phyloP scores from a whole-genome alignment of 306 rosid genomes.

The Rubus parviflorus region DNA sequence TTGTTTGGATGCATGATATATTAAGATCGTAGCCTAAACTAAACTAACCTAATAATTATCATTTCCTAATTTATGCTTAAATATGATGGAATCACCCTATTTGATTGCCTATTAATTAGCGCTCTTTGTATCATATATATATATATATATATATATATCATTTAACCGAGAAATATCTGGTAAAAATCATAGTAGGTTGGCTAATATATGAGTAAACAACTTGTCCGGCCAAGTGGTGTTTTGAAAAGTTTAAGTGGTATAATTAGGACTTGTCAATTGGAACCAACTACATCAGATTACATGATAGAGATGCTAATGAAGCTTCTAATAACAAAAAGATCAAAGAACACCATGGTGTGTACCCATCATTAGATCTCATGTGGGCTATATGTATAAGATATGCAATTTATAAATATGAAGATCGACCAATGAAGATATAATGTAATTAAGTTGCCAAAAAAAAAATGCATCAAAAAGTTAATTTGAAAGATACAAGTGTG shows the following conservation, averaged over 20 bases:
- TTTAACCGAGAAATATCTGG: constrained; percentile 29
- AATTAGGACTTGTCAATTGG: constrained; percentile 9
- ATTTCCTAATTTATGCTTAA: constrained; percentile 18
- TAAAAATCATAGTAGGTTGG: constrained; percentile 32
- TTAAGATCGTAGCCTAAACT: background rate
- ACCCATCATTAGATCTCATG: constrained; percentile 46
- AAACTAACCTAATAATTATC: background rate
- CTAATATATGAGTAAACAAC: constrained; percentile 10
- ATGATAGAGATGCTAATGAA: constrained; percentile 32
- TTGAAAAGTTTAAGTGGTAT: constrained; percentile 29
- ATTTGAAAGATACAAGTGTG: background rate
- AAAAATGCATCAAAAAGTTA: constrained; percentile 19
- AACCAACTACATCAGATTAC: constrained; percentile 27
- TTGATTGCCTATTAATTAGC: constrained; percentile 17
- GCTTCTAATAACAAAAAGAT: constrained; percentile 28
- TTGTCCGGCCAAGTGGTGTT: constrained; percentile 22
- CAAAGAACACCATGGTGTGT: constrained; percentile 14
- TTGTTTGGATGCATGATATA: constrained; percentile 5
- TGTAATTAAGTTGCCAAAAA: constrained; percentile 5
- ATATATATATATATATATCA: too few relatives aligned
- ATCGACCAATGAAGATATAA: constrained; percentile 19
- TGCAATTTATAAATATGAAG: constrained; percentile 35
- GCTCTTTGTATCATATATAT: constrained; percentile 21
- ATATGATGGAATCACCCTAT: constrained; percentile 25
- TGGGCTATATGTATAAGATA: constrained; percentile 34